Base-by-base conservation (phyloP, 2,329 filamentous ascomycete genomes). In the Thermothelomyces thermophilus region DNA sequence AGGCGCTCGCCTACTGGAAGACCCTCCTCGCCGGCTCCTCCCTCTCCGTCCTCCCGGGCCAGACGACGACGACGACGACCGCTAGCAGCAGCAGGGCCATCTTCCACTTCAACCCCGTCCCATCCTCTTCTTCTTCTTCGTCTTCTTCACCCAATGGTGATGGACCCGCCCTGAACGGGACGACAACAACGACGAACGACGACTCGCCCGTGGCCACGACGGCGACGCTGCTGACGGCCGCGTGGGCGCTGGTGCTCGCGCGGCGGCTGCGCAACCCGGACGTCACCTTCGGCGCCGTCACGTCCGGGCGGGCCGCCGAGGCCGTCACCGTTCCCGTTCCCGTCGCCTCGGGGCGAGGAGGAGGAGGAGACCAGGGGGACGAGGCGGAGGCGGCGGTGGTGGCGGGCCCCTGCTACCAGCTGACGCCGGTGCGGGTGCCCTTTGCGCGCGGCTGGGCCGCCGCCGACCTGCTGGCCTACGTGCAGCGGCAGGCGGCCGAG, bases 341-440 rank as follows among this genome's bases (percentile, higher is more conserved):
- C n/a, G n/a, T n/a, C n/a, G n/a, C n/a, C n/a, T n/a, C n/a, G n/a
- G n/a, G n/a, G n/a, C n/a, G n/a, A n/a, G n/a, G n/a, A n/a, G n/a
- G n/a, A n/a, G n/a, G n/a, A n/a, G n/a, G n/a, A 11, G 70, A 71
- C 30, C 73, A 17, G 82, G 51, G 68, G 68, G 8, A 16, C 8
- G 8, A 35, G 13, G 16, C 6, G 33, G 33, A 35, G 6, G 2
- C 16, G 13, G 8, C 13, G 13, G 33, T 16, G 44, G 77, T 84
- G 41, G 72, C 79, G 41, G 83, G 83, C 0, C 83, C 83, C 0
- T 83, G 80, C 54, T 82, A 82, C 72, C 82, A 85, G 58, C 82
- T 84, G 59, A 73, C 83, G 1, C 83, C 83, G 0, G 73, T 86
- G 28, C 74, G 83, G 16, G 74, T 86, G 10, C 66, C 66, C 20